phyloP scores from a whole-genome alignment of 2,329 filamentous ascomycete genomes.

The Orbilia blumenaviensis region DNA sequence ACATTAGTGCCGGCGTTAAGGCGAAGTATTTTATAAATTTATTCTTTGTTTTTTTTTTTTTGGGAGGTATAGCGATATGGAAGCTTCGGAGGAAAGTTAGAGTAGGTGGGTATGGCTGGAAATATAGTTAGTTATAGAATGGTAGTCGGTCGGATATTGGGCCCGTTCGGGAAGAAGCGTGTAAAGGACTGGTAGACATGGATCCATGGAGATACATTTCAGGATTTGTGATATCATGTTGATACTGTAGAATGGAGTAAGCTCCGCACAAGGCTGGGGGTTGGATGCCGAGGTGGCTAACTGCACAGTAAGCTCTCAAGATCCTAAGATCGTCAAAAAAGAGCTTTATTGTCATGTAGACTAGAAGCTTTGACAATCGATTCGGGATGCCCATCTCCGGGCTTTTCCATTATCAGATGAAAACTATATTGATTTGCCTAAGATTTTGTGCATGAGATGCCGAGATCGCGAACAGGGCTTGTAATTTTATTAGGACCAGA shows the following conservation, averaged over 20 bases:
- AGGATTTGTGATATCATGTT: conserved; percentile 7
- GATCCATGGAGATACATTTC: background rate
- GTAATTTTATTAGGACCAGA: too few species aligned
- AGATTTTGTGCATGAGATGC: conserved; percentile 11
- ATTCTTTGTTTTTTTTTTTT: background rate
- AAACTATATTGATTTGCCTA: background rate
- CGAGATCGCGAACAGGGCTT: too few species aligned
- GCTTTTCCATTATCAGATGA: conserved; percentile 1
- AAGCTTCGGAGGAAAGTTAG: conserved; percentile 1
- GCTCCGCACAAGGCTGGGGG: too few species aligned
- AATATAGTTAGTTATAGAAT: background rate
- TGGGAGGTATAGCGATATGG: background rate
- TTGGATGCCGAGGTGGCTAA: too few species aligned
- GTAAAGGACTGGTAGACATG: background rate
- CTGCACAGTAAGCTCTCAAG: too few species aligned
- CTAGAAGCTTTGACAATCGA: background rate
- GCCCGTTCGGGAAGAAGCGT: background rate
- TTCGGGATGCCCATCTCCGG: background rate
- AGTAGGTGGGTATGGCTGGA: background rate
- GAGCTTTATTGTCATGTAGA: too few species aligned
- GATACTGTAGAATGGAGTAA: background rate
- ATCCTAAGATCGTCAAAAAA: too few species aligned
- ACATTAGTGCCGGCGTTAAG: background rate
- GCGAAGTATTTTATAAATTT: too few species aligned
- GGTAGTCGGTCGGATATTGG: background rate